phyloP scores from a whole-genome alignment of 2,329 filamentous ascomycete species.

The Beauveria brongniartii region DNA sequence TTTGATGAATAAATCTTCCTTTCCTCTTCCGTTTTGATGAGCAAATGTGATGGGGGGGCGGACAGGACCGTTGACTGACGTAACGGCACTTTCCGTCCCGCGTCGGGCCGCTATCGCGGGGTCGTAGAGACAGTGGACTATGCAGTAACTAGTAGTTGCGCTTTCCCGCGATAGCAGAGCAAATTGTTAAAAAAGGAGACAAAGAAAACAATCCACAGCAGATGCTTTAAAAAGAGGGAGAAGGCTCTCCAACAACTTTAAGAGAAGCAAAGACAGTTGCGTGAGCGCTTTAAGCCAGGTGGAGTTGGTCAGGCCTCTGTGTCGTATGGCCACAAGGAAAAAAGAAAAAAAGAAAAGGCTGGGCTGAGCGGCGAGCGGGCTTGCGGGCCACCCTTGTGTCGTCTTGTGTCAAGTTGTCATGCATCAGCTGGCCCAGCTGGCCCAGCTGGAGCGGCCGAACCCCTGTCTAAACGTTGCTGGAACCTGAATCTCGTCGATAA shows the following conservation, averaged over 20 bases:
- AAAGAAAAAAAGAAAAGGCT: background rate
- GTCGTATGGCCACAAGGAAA: background rate
- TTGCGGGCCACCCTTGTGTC: too few relatives aligned
- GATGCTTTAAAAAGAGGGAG: background rate
- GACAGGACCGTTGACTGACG: background rate
- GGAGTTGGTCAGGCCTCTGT: conserved; percentile 3
- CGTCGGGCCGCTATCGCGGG: conserved; percentile 7
- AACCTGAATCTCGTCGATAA: background rate
- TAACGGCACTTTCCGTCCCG: conserved; percentile 3
- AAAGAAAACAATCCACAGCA: background rate
- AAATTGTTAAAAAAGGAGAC: too few relatives aligned
- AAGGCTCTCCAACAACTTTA: background rate
- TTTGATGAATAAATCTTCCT: background rate
- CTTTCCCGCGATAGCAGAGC: background rate
- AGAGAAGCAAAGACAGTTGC: background rate
- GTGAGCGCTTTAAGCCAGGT: background rate
- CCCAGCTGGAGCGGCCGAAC: background rate
- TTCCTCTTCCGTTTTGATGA: background rate
- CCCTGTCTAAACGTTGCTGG: background rate
- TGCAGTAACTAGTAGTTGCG: background rate
- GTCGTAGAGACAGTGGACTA: background rate
- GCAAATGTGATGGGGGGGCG: background rate
- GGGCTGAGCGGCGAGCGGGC: background rate
- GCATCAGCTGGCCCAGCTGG: conserved; percentile 9
- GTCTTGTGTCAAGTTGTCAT: background rate